Evolutionary conservation across 495 filamentous ascomycete species (phyloP), one percentile per base, ranked within the genome.

Genomic region (Aspergillus egyptiacus): DNA sequence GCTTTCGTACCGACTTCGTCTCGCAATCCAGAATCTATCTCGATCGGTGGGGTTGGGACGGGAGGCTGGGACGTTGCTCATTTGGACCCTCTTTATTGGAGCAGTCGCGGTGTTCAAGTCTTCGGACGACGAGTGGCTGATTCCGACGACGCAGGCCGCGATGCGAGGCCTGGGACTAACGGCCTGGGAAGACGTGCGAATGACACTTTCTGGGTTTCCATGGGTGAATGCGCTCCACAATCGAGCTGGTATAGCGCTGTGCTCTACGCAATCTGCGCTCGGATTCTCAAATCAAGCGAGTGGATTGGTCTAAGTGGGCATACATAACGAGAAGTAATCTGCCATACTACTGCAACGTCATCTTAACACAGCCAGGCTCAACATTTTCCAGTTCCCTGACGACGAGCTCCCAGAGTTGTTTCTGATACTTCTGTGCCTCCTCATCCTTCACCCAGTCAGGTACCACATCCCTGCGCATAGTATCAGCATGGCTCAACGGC

Each of bases 201-300:
- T 19, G 10, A 13, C 18, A 9, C 18, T 44, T 6, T 17, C 14
- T 19, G 28, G 41, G 10, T 44, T 44, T 33, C 41, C 41, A 14
- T 44, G 41, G 41, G 27, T 44, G 28, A 22, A 23, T 33, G 41
- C 28, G 24, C 17, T 44, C 14, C 41, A 44, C 9, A 28, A 44
- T 33, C 17, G 41, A 32, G 13, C 41, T 2, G 41, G 27, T n/a
- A 33, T 33, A 18, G 41, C 11, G 14, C 41, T 44, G 10, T 44
- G 17, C 10, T 33, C 41, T 33, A 33, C 41, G 18, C 28, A 44
- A 23, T 22, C 5, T 8, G 6, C 33, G 5, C 41, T 32, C 28
- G 19, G 15, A 8, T 33, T 44, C 27, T 31, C 41, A 18, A 6
- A 18, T 33, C 3, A 31, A 33, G 1, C 19, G 8, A 19, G 23